Percentiles rank a stretch among this genome's conserved stretches.
Conservation (phyloP, 495 filamentous ascomycete species). For the Stereocaulon alpinum region DNA sequence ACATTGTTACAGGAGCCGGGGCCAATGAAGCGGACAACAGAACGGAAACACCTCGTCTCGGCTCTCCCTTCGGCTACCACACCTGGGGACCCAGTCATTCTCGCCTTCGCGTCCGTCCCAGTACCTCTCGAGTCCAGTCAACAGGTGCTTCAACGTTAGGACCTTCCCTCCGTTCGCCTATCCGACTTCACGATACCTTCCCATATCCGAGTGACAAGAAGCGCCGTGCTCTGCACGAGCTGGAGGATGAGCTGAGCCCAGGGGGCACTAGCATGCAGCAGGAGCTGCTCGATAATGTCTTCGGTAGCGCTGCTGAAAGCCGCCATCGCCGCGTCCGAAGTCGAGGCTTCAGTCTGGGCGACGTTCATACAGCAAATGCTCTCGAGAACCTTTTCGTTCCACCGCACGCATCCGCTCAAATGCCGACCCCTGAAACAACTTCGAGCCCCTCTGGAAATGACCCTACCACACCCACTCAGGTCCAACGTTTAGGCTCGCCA, state of each 20-base stretch:
- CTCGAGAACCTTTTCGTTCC: slow-evolving; percentile 42
- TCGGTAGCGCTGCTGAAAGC: slow-evolving; percentile 36
- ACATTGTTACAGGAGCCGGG: slow-evolving; percentile 23
- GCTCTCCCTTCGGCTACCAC: slow-evolving; percentile 47
- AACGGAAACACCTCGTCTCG: slow-evolving; percentile 32
- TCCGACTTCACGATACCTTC: slow-evolving; percentile 32
- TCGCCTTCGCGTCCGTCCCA: slow-evolving; percentile 25
- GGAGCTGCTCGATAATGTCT: slow-evolving; percentile 40
- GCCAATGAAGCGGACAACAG: slow-evolving; percentile 22
- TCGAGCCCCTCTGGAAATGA: background rate
- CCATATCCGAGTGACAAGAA: slow-evolving; percentile 44
- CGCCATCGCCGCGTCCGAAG: slow-evolving; percentile 42
- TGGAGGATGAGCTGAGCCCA: slow-evolving; percentile 39
- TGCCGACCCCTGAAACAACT: background rate
- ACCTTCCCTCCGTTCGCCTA: slow-evolving; percentile 37
- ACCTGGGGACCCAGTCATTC: slow-evolving; percentile 47
- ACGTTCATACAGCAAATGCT: slow-evolving; percentile 29
- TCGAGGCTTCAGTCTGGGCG: slow-evolving; percentile 40
- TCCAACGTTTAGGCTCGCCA: slow-evolving; percentile 43
- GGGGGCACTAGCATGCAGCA: slow-evolving; percentile 36
- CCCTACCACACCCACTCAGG: slow-evolving; percentile 13
- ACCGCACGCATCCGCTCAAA: slow-evolving; percentile 19
- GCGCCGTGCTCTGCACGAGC: slow-evolving; percentile 38
- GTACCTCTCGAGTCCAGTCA: slow-evolving; percentile 21
- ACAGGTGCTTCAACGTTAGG: slow-evolving; percentile 32